Percentiles rank a stretch among this genome's conserved stretches.
phyloP scores from a whole-genome alignment of 75 land plant genomes.

The Ceratopteris richardii region DNA sequence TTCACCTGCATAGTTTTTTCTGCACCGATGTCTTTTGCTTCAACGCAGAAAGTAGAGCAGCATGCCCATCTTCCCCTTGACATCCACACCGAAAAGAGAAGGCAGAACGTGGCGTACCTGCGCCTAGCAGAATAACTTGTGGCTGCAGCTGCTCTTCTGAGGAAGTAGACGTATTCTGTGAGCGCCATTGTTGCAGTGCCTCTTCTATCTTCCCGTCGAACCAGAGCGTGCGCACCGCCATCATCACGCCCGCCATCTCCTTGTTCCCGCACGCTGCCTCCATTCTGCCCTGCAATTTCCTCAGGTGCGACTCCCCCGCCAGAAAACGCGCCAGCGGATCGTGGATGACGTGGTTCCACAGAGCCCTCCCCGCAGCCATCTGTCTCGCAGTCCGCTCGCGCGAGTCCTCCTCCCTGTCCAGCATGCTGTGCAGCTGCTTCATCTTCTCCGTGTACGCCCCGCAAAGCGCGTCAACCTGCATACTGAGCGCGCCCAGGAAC shows the following conservation, averaged over 20 bases:
- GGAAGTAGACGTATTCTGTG: no score
- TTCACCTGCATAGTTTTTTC: no score
- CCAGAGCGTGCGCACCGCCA: constrained; percentile 85
- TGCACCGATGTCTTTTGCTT: no score
- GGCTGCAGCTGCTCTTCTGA: not conserved
- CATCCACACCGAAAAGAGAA: no score
- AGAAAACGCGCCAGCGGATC: constrained; percentile 68
- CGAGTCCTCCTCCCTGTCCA: constrained; percentile 49
- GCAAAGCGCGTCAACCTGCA: not conserved
- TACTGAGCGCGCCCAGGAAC: not conserved
- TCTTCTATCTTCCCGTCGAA: constrained; percentile 64
- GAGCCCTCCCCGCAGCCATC: constrained; percentile 77
- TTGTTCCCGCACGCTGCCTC: constrained; percentile 39
- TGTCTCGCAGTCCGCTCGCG: constrained; percentile 59
- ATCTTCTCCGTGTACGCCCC: constrained; percentile 23
- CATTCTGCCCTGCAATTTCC: constrained; percentile 54
- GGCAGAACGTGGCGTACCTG: constrained; percentile 52
- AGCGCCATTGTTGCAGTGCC: constrained; percentile 14
- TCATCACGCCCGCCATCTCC: constrained; percentile 64
- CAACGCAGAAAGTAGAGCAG: no score
- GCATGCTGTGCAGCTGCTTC: constrained; percentile 35
- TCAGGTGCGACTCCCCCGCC: constrained; percentile 65
- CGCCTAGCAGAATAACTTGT: constrained; percentile 74
- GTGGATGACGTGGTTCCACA: constrained; percentile 75
- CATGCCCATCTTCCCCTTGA: no score